A percentile compares a stretch with the other conserved stretches of the same genome.
These are phyloP conservation scores for Globisporangium uncinulatum DNA, from an alignment of 352 stramenopile genomes.

Conservation along the genomic window DNA sequence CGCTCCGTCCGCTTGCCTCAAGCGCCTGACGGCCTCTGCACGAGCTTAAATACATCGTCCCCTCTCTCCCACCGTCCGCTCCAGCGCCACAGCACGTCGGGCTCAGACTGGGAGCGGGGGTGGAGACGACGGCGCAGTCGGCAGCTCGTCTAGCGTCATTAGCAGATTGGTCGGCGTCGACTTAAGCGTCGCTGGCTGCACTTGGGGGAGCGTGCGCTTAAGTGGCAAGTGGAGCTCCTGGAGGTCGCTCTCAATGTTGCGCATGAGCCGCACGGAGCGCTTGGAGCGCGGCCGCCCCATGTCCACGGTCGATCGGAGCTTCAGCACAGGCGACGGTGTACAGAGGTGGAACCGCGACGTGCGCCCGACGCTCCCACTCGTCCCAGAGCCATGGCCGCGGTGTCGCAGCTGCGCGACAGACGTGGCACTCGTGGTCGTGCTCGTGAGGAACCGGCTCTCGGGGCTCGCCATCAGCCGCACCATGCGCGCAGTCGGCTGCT, in stretches of 20 bases:
- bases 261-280: slow-evolving; percentile 36
- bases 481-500: slow-evolving; percentile 8
- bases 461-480: slow-evolving; percentile 31
- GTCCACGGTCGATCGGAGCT: slow-evolving; percentile 70
- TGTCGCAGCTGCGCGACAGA: slow-evolving; percentile 4
- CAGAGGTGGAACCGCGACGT: slow-evolving; percentile 55
- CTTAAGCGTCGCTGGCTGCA: neutral
- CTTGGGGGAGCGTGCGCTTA: neutral
- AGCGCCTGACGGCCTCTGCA: neutral
- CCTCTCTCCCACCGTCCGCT: neutral
- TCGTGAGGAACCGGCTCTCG: slow-evolving; percentile 26
- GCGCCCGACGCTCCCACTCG: slow-evolving; percentile 14
- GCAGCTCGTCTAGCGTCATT: slow-evolving; percentile 4
- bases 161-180: slow-evolving; percentile 8
- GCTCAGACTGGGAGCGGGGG: slow-evolving; percentile 7
- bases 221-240: slow-evolving; percentile 18
- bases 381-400: slow-evolving; percentile 10
- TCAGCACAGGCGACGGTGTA: slow-evolving; percentile 77
- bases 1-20: neutral
- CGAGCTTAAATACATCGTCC: slow-evolving; percentile 11
- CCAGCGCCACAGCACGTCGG: neutral
- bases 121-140: neutral
- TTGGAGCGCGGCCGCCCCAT: slow-evolving; percentile 73
- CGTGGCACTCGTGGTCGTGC: slow-evolving; percentile 2
- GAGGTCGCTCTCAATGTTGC: slow-evolving; percentile 52